Evolutionary conservation across 371 early-diverging fungal species (phyloP).

Genomic region (Rhizopus arrhizus): DNA sequence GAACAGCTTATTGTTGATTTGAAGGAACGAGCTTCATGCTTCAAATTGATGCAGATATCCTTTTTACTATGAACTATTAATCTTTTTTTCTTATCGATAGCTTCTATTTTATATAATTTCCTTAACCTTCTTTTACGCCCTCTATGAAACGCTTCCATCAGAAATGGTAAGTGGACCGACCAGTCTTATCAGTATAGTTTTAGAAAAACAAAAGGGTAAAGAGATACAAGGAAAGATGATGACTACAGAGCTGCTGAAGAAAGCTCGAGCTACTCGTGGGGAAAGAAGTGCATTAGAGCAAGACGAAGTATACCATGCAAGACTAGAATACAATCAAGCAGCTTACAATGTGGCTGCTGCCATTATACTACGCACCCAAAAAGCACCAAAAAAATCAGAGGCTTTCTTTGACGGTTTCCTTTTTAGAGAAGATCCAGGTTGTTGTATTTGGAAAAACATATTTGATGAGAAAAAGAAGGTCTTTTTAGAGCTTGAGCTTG

Average conservation of each 20-base stretch:
- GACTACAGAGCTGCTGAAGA: conserved; percentile 29
- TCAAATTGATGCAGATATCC: conserved; percentile 53
- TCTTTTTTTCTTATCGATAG: background rate
- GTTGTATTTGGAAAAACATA: conserved; percentile 58
- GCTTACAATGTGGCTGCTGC: conserved; percentile 66
- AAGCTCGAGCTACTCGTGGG: conserved; percentile 13
- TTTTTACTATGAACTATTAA: conserved; percentile 24
- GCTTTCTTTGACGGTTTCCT: conserved; percentile 52
- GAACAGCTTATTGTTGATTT: conserved; percentile 44
- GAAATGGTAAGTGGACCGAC: conserved; percentile 40
- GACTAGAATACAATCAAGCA: conserved; percentile 53
- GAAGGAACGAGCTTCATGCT: conserved; percentile 51
- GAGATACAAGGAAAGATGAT: conserved; percentile 27
- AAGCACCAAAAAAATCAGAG: conserved; percentile 19
- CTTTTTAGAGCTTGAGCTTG: conserved; percentile 21
- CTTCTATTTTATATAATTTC: conserved; percentile 7
- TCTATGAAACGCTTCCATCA: conserved; percentile 15
- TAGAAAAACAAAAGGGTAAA: conserved; percentile 23
- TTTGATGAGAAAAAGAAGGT: conserved; percentile 39
- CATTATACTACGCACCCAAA: conserved; percentile 58
- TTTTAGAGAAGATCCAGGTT: conserved; percentile 43
- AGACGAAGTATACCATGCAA: background rate
- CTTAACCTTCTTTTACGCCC: conserved; percentile 10
- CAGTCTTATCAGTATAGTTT: conserved; percentile 31
- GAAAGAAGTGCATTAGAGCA: background rate